Evolutionary conservation across 2,329 filamentous ascomycete genomes (phyloP), one percentile per base, ranked within the genome.

Genomic region (Dactylellina haptotyla): DNA sequence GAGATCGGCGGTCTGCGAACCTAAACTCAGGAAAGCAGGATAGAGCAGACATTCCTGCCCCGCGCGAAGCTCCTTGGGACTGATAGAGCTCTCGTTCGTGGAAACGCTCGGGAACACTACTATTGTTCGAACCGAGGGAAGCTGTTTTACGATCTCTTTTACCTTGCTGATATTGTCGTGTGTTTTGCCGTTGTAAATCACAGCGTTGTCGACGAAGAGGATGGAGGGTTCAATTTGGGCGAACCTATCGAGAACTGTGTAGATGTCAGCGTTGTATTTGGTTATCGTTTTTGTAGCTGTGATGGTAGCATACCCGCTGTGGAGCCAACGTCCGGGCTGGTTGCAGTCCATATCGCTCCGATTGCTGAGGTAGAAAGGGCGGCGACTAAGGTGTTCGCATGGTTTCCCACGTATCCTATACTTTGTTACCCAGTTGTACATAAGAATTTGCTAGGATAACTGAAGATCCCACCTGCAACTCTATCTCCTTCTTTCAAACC

Each of bases 301-400:
- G n/a, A 32, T 32, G 25, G n/a, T 46, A 23, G n/a, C 26, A 34
- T 56, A 69, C 64, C 64, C 26, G 70, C 70, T n/a, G 64, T 67
- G 30, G 70, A 16, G 14, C 64, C 70, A 9, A 75, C 64, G 23
- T 75, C 70, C 1, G 94, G 93, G 78, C 91, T 96, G 53, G 97
- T 92, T 4, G 91, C 91, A 0, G 93, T 97, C 94, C 94, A 98
- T 37, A 97, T 87, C 14, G 91, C 93, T 28, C 95, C 95, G 1
- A 97, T 81, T 0, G 91, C 88, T 0, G 92, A 89, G 0, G 92
- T 87, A 0, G 91, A 91, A 30, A 99, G 85, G 89, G 96, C 95
- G 18, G 92, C 92, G 9, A 97, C 88, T 18, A 98, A 83, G 0
- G 93, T 90, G 80, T 96, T 90, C 4, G 88, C 87, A 80, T 97